Conservation (phyloP, 768 basidiomycete species). For the Tulasnella sp. region DNA sequence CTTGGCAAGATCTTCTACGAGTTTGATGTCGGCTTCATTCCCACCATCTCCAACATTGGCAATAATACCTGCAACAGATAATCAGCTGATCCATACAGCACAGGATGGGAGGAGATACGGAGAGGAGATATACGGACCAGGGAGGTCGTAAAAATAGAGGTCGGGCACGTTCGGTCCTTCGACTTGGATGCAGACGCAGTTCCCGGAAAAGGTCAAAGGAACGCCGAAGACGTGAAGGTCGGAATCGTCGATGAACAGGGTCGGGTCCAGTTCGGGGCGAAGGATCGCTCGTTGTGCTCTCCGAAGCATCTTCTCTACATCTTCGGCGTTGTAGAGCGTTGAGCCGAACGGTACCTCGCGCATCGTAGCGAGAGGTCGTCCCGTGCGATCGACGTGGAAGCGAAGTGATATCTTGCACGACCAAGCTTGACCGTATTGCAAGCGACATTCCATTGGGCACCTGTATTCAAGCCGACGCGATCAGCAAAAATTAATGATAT, state of each 20-base stretch:
- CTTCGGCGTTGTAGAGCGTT: neutral
- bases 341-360: conserved; percentile 14
- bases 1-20: conserved; percentile 9
- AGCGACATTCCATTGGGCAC: conserved; percentile 30
- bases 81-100: too few species aligned
- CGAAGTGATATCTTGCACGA: conserved; percentile 26
- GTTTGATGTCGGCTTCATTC: conserved; percentile 10
- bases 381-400: conserved; percentile 21
- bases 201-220: conserved; percentile 34
- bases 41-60: conserved; percentile 11
- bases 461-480: too few species aligned
- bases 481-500: too few species aligned
- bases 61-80: conserved; percentile 6
- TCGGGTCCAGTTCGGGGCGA: conserved; percentile 12
- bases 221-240: neutral
- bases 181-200: conserved; percentile 38
- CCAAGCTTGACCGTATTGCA: conserved; percentile 22
- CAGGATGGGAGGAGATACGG: too few species aligned
- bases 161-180: conserved; percentile 32
- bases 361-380: conserved; percentile 8
- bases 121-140: conserved; percentile 13
- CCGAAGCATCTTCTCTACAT: conserved; percentile 43
- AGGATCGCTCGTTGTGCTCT: conserved; percentile 51
- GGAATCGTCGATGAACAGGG: neutral
- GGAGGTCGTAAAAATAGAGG: conserved; percentile 24